These are phyloP conservation scores for Bryoerythrophyllum caledonicum DNA, from an alignment of 225 moss, liverwort and hornwort species.

Conservation along the genomic window DNA sequence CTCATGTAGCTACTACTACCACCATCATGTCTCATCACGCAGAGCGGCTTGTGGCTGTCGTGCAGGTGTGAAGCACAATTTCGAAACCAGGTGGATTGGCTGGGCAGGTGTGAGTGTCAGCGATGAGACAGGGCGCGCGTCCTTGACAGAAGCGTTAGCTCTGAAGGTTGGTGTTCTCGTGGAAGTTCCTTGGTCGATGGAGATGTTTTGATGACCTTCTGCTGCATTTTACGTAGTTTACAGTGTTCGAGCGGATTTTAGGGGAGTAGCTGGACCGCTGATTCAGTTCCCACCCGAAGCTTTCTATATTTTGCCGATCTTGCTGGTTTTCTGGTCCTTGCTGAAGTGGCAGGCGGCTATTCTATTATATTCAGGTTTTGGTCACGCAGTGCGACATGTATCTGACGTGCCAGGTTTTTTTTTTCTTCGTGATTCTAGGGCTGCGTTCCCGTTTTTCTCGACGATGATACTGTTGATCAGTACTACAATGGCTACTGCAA, in stretches of 20 bases:
- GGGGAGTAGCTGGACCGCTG: background rate
- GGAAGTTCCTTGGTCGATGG: slow-evolving; percentile 3
- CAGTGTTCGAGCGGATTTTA: background rate
- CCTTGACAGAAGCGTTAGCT: slow-evolving; percentile 71
- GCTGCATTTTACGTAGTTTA: background rate
- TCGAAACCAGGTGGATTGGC: slow-evolving; percentile 98
- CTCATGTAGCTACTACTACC: background rate
- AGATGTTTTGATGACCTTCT: slow-evolving; percentile 8
- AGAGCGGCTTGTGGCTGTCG: slow-evolving; percentile 29
- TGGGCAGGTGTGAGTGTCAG: slow-evolving; percentile 93
- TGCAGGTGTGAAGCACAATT: slow-evolving; percentile 93
- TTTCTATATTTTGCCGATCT: background rate
- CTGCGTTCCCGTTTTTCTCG: slow-evolving; percentile 96
- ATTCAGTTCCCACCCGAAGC: background rate
- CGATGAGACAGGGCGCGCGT: slow-evolving; percentile 62
- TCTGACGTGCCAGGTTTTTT: slow-evolving; percentile 18
- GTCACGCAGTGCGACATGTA: background rate
- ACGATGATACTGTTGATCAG: slow-evolving; percentile 92
- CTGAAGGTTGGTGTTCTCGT: slow-evolving; percentile 56
- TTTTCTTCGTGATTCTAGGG: slow-evolving; percentile 49
- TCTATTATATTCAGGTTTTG: background rate
- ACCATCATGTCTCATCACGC: background rate
- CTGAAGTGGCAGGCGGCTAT: background rate
- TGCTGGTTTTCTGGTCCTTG: background rate
- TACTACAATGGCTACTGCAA: slow-evolving; percentile 99